Percentiles rank a stretch among this genome's conserved stretches.
These are phyloP conservation scores for Penicillium malachiteum DNA, from an alignment of 495 filamentous ascomycete species.

Conservation along the genomic window DNA sequence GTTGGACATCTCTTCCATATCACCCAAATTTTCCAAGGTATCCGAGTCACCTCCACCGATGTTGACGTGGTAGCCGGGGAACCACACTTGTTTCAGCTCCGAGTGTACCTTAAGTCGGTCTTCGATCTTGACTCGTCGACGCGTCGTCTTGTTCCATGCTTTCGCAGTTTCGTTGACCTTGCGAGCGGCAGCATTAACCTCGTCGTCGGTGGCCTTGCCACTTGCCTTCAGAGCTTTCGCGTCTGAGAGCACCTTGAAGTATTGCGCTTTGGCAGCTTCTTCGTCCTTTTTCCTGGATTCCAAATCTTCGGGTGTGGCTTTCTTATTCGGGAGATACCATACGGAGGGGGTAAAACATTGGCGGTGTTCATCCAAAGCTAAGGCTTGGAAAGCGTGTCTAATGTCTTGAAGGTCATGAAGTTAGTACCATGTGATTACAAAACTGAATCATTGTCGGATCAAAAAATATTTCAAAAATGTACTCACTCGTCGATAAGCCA, in stretches of 20 bases:
- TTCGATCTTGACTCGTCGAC: slow-evolving; percentile 7
- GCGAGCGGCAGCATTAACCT: slow-evolving; percentile 13
- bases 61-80: slow-evolving; percentile 12
- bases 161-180: slow-evolving; percentile 9
- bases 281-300: slow-evolving; percentile 14
- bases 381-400: slow-evolving; percentile 58
- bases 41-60: slow-evolving; percentile 7
- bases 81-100: slow-evolving; percentile 14
- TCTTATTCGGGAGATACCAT: slow-evolving; percentile 45
- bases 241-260: slow-evolving; percentile 1
- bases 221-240: slow-evolving; percentile 12
- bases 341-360: slow-evolving; percentile 53
- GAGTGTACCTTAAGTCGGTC: slow-evolving; percentile 8
- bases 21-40: slow-evolving; percentile 7
- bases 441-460: neutral
- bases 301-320: slow-evolving; percentile 14
- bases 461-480: neutral
- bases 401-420: slow-evolving; percentile 31
- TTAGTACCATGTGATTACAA: neutral
- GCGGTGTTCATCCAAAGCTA: slow-evolving; percentile 57
- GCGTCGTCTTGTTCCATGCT: slow-evolving; percentile 9
- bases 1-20: slow-evolving; percentile 16
- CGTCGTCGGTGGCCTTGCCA: slow-evolving; percentile 8
- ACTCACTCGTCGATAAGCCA: slow-evolving; percentile 20
- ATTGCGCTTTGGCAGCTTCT: neutral